Base-by-base conservation (phyloP, 805 yeast species). In the Ogataea ganodermae region DNA sequence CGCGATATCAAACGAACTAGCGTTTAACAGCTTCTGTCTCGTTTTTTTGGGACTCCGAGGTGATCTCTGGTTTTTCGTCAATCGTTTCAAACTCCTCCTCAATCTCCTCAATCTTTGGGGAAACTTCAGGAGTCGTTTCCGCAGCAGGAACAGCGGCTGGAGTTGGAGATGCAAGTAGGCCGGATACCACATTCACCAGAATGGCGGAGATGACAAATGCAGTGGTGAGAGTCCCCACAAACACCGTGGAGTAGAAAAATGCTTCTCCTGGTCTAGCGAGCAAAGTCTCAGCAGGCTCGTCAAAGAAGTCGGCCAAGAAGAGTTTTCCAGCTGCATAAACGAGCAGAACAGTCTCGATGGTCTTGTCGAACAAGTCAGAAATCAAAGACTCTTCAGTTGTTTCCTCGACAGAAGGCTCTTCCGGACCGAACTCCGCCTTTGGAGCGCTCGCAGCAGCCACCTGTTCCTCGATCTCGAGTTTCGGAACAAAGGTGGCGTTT, bases 401-500 rank as follows among this genome's bases (percentile, higher is more conserved):
- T 8, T 45, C 45, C 6, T 32, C 26, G 13, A 45, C 42, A 17
- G 53, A 55, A 3, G 68, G 82, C 7, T 65, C 55, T 12, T 64
- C 67, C 3, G 83, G 74, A 26, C 66, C 74, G 51, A 63, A 61
- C 35, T 65, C 60, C 4, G 76, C 64, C 48, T 69, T 69, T 46
- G 80, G 79, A 45, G 67, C 70, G 45, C 63, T 67, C 4, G 61
- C 56, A 21, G 73, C 71, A 37, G 73, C 69, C 39, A 67, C 70
- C 21, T 64, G 63, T 42, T 69, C 69, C 64, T 85, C 90, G 35
- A 81, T 53, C 13, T 69, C 71, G 18, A 67, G 65, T 63, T 85
- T 85, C 20, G 79, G 74, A 27, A 67, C 56, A 65, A 79, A 90
- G 0, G 97, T 89, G 7, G 69, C 66, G 62, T 91, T 90, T 26